Percentiles rank a stretch among this genome's conserved stretches.
Evolutionary conservation across 1,284 basidiomycete genomes (phyloP).

Genomic region (Thecaphora frezii): DNA sequence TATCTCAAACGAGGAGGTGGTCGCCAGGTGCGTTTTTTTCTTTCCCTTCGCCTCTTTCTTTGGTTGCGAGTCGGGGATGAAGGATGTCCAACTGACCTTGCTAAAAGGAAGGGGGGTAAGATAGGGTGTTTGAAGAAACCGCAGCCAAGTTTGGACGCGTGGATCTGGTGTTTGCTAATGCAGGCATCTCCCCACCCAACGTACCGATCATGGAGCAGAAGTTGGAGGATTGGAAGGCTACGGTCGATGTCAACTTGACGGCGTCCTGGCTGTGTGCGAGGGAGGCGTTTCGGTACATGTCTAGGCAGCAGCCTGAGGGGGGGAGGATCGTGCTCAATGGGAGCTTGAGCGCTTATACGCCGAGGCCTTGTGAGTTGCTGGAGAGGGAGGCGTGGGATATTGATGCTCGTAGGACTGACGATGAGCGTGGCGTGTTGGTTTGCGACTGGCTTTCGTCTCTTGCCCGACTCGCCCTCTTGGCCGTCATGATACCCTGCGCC

Average conservation of each 20-base stretch:
- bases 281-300: constrained; percentile 47
- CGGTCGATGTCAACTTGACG: constrained; percentile 43
- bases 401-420: too few species aligned
- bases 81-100: too few species aligned
- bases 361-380: constrained; percentile 30
- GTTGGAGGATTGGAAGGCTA: constrained; percentile 42
- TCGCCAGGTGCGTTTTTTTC: constrained; percentile 7
- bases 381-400: too few species aligned
- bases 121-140: background rate
- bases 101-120: constrained; percentile 8
- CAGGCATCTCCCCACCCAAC: constrained; percentile 41
- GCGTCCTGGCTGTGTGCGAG: constrained; percentile 42
- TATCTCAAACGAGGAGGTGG: constrained; percentile 39
- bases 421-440: too few species aligned
- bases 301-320: constrained; percentile 33
- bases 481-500: too few species aligned
- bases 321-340: constrained; percentile 51
- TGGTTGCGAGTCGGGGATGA: too few species aligned
- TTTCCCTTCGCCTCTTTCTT: constrained; percentile 11
- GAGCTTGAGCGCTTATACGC: constrained; percentile 39
- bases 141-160: constrained; percentile 22
- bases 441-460: too few species aligned
- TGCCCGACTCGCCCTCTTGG: too few species aligned
- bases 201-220: constrained; percentile 33
- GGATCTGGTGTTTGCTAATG: constrained; percentile 46